Base-by-base conservation (phyloP, 139 green algal genomes). In the Chlorella ohadii region DNA sequence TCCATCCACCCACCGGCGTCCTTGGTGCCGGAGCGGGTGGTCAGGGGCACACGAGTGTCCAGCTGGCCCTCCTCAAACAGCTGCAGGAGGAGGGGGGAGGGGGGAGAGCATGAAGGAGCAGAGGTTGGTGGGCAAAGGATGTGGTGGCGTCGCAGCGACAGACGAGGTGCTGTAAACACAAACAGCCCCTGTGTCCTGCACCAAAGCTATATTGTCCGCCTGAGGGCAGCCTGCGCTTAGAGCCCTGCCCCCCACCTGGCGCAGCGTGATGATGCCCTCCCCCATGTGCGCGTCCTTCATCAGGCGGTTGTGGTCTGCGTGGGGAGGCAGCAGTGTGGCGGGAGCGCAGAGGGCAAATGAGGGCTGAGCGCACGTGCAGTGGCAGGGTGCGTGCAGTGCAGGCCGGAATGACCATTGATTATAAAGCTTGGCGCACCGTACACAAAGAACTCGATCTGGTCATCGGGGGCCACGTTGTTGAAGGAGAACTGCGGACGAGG, bases 231-330 rank as follows among this genome's bases (percentile, higher is more conserved):
- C 65, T 25, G 7, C 65, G 12, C n/a, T 27, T 9, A 51, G 9
- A 51, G 9, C 51, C 12, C 66, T 47, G n/a, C 70, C 7, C 11
- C 78, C 28, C 64, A 85, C 84, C 85, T 86, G 67, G 67, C 85
- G 85, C 72, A 88, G 70, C 15, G 70, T 61, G 13, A 88, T 6
- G 75, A 36, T 72, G 27, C 85, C 85, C 57, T 81, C 71, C 15
- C 85, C 85, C 85, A 88, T 88, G 56, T 81, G 56, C 1, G 55
- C 59, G 34, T 88, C 85, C 79, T 88, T 88, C 34, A 73, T 23
- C 44, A 88, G 70, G 38, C 68, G 55, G 78, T 88, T 88, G 72
- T 88, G 66, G 57, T 88, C 72, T 80, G 74, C 25, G 12, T 1
- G 70, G 38, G n/a, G 25, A 11, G 70, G 25, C 23, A 9, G 34